Evolutionary conservation across 1,284 basidiomycete species (phyloP), one percentile per base, ranked within the genome.

Genomic region (Schizopora paradoxa): DNA sequence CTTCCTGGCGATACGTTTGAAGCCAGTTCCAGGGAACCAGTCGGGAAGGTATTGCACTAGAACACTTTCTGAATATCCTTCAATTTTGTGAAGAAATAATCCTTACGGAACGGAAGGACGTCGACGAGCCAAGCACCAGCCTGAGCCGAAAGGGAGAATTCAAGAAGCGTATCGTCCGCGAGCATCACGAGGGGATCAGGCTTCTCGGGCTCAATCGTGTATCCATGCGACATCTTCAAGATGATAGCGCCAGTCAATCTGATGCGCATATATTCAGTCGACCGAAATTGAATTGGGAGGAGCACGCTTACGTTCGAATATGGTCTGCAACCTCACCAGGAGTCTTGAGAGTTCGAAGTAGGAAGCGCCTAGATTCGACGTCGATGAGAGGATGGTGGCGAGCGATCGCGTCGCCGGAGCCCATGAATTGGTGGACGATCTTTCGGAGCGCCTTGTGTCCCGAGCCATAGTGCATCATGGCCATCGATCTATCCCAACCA

Each of bases 151-250:
- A 28, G 33, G 3, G 37, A 31, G 18, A 33, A 33, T 8, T 28
- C 18, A 8, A 7, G 22, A 10, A 45, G 27, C 8, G 32, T 42
- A 21, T 47, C 41, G 21, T 45, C 28, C 7, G 45, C 11, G 11
- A 6, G 34, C 6, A 31, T 27, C 25, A 43, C n/a, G 8, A 47
- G 21, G 6, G 14, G 23, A 31, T 56, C 52, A 42, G 68, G 68
- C 13, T 66, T 55, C 14, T 62, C 58, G 8, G 49, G 52, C 23
- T 56, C 51, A 11, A 69, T 58, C 35, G 63, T 56, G 47, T 64
- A 68, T 6, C 66, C 67, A 53, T 69, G 68, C 0, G 66, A 58
- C 13, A 68, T 59, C 45, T 65, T 66, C 38, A 70, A 52, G n/a
- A 69, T 66, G 7, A 66, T 55, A 4, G 61, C 60, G 1, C 61